Evolutionary conservation across 805 yeast genomes (phyloP), one percentile per base, ranked within the genome.

Genomic region (Debaryomyces tyrocola): DNA sequence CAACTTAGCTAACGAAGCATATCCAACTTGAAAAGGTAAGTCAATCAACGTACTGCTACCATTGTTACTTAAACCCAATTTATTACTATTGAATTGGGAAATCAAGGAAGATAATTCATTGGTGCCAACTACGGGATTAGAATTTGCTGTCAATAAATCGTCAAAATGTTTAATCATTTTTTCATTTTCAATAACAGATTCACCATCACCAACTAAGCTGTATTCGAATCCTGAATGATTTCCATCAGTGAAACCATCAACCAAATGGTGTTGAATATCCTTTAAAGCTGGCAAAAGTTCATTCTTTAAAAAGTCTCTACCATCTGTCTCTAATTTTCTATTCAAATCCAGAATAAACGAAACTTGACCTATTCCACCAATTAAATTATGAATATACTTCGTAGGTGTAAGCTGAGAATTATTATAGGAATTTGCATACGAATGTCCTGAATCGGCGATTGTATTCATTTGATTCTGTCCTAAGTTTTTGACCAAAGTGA

Each of bases 1-100:
- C 7, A 70, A 59, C 17, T 80, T 63, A 0, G 88, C 84, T 18
- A 80, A 69, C 0, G 96, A 85, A 0, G 94, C 78, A 59, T 90
- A 92, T 39, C 88, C 84, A 3, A 92, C 96, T 59, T 90, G 97
- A 67, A 87, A 89, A 18, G 97, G 97, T 50, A 92, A 74, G 49
- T 82, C 73, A 44, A 90, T 74, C 51, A 80, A 74, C 0, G 83
- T 77, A 31, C 79, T 55, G 20, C 54, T 46, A 17, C 43, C 44
- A 6, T 47, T 43, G 28, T 50, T 14, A 21, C 6, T 49, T 18
- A 52, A 21, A 1, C 54, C 54, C 12, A 53, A 39, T 6, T 51
- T 43, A 6, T 39, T 31, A 8, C 46, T 37, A 5, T 48, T 40
- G 41, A 66, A 67, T 2, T 48, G 34, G 2, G 45, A 15, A 1